Evolutionary conservation across 352 stramenopile species (phyloP), one percentile per base, ranked within the genome.

Genomic region (Peronosclerospora sorghi): DNA sequence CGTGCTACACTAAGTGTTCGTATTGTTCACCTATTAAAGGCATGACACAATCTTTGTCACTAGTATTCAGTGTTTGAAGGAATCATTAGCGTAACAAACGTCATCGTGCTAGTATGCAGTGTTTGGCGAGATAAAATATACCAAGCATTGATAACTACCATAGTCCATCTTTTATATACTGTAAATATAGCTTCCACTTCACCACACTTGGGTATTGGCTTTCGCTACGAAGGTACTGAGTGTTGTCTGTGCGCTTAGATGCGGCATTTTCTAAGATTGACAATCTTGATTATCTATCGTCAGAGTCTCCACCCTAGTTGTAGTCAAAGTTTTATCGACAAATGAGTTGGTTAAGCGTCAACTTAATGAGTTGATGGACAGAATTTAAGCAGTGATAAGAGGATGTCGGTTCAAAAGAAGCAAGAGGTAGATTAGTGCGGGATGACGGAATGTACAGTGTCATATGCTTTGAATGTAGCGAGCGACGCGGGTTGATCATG

Each of bases 261-360:
- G 10, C 71, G 75, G 55, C 80, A 96, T 32, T 95, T 87, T 24
- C 76, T 70, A 36, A 97, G 51, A 50, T 97, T 97, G 14, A 86
- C 86, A 37, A 96, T 73, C 57, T 95, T 81, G 30, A 97, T 63
- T 17, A 86, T 86, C 26, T 83, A 78, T 29, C 84, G 75, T 10
- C 90, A 72, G 34, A 97, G 63, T 40, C 72, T 85, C 91, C 91
- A 97, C 57, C 97, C 88, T 97, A 97, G 32, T 79, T 75, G 48
- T 73, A 73, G 65, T 96, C 88, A 13, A 96, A 83, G 50, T 84
- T 59, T 89, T 95, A 39, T 97, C 83, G 5, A 94, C 42, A 65
- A 97, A 97, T 58, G 97, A 90, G 17, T 3, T 26, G 21, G 73
- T 71, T 5, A 90, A 14, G 79, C 84, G 53, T 97, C 86, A 5